These are phyloP conservation scores for Sclerospora graminicola DNA, from an alignment of 352 stramenopile genomes.

Conservation along the genomic window DNA sequence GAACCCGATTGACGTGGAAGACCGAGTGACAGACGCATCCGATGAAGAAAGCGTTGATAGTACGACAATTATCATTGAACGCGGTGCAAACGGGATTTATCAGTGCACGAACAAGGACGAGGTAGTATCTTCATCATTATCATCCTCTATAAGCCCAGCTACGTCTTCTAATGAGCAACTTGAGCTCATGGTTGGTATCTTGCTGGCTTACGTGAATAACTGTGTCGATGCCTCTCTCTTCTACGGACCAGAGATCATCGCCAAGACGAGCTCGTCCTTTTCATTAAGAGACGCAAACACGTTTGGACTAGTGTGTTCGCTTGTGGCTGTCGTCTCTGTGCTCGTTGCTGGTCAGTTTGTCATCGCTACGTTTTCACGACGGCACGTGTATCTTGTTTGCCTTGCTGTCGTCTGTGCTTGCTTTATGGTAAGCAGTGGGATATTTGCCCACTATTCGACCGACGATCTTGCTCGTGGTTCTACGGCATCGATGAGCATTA, in stretches of 20 bases:
- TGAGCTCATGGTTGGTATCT: slow-evolving; percentile 65
- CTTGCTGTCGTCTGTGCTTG: slow-evolving; percentile 54
- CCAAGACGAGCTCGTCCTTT: slow-evolving; percentile 48
- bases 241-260: slow-evolving; percentile 77
- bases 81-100: slow-evolving; percentile 13
- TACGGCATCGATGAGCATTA: slow-evolving; percentile 37
- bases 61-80: slow-evolving; percentile 6
- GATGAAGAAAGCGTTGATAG: slow-evolving; percentile 26
- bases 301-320: slow-evolving; percentile 57
- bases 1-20: slow-evolving; percentile 37
- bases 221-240: slow-evolving; percentile 83
- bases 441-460: slow-evolving; percentile 61
- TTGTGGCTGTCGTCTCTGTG: slow-evolving; percentile 61
- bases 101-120: slow-evolving; percentile 8
- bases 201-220: slow-evolving; percentile 83
- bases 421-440: slow-evolving; percentile 50
- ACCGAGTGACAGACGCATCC: slow-evolving; percentile 20
- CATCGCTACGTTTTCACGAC: slow-evolving; percentile 53
- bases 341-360: slow-evolving; percentile 56
- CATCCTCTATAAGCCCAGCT: not conserved
- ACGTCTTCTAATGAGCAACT: slow-evolving; percentile 22
- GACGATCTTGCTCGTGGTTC: slow-evolving; percentile 45
- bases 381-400: slow-evolving; percentile 63
- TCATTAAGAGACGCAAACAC: slow-evolving; percentile 60
- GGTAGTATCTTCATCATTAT: slow-evolving; percentile 5